These are phyloP conservation scores for Ogataea salicorniae DNA, from an alignment of 805 yeast species.

Conservation along the genomic window DNA sequence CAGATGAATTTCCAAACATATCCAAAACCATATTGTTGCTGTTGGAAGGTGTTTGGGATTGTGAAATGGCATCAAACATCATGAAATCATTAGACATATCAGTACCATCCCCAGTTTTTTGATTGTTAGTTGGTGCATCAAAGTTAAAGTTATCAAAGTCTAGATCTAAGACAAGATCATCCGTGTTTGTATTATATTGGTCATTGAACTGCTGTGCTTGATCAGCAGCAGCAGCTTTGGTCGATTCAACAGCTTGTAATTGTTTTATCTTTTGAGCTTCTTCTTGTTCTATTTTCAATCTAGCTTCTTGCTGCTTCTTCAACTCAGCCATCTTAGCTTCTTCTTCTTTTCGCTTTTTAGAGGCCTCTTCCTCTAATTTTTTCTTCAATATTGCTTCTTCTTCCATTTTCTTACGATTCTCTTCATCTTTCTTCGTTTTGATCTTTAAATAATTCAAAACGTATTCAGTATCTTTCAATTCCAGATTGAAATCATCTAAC, in stretches of 20 bases:
- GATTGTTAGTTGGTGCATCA: constrained; percentile 9
- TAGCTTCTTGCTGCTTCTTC: constrained; percentile 11
- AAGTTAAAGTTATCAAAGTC: constrained; percentile 26
- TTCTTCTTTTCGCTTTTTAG: constrained; percentile 11
- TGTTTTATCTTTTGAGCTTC: background rate
- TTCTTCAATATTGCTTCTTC: constrained; percentile 19
- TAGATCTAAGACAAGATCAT: constrained; percentile 25
- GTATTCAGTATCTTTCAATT: constrained; percentile 26
- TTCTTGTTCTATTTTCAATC: constrained; percentile 6
- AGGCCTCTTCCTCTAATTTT: constrained; percentile 17
- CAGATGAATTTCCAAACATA: background rate
- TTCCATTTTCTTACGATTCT: constrained; percentile 15
- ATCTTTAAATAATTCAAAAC: constrained; percentile 24
- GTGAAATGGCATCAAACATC: constrained; percentile 11
- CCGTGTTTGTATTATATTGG: constrained; percentile 9
- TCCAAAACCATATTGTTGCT: background rate
- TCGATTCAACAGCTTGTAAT: background rate
- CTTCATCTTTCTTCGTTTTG: constrained; percentile 25
- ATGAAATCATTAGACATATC: constrained; percentile 13
- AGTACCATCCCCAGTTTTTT: background rate
- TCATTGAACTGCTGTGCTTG: background rate
- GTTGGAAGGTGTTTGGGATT: background rate
- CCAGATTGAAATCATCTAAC: constrained; percentile 24
- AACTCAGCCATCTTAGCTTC: constrained; percentile 13
- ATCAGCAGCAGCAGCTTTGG: constrained; percentile 1